Evolutionary conservation across 176 grass and related monocot genomes (phyloP).

Genomic region (Phragmites australis): DNA sequence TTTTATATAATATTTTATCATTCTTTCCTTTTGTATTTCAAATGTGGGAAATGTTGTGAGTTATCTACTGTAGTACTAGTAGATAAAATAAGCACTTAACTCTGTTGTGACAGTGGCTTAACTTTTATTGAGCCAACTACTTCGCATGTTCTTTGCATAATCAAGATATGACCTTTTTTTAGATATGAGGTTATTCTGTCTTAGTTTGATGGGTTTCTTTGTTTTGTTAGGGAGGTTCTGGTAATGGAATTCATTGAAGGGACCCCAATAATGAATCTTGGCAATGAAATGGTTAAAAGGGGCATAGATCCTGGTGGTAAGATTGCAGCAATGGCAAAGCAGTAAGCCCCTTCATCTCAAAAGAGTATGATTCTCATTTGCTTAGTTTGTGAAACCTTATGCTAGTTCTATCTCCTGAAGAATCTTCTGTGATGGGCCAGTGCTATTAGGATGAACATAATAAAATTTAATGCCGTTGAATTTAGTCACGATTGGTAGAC

Average conservation of each 20-base stretch:
- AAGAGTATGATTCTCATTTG: constrained; percentile 54
- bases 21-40: constrained; percentile 14
- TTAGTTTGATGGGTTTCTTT: constrained; percentile 26
- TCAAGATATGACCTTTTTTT: not conserved
- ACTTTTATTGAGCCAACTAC: constrained; percentile 12
- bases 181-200: not conserved
- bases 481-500: not conserved
- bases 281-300: constrained; percentile 84
- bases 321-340: constrained; percentile 83
- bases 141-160: constrained; percentile 31
- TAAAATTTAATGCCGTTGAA: not conserved
- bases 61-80: not conserved
- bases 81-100: not conserved
- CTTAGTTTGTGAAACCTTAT: constrained; percentile 35
- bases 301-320: constrained; percentile 89
- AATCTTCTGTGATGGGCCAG: not conserved
- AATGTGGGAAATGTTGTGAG: constrained; percentile 18
- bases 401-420: not conserved
- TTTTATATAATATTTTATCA: constrained; percentile 8
- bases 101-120: not conserved
- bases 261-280: constrained; percentile 95
- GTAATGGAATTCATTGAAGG: constrained; percentile 97
- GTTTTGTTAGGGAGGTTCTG: constrained; percentile 67
- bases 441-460: constrained; percentile 22
- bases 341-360: constrained; percentile 71